A percentile compares a stretch with the other conserved stretches of the same genome.
phyloP scores from a whole-genome alignment of 176 grass and related monocot genomes.

The Calamus simplicifolius region DNA sequence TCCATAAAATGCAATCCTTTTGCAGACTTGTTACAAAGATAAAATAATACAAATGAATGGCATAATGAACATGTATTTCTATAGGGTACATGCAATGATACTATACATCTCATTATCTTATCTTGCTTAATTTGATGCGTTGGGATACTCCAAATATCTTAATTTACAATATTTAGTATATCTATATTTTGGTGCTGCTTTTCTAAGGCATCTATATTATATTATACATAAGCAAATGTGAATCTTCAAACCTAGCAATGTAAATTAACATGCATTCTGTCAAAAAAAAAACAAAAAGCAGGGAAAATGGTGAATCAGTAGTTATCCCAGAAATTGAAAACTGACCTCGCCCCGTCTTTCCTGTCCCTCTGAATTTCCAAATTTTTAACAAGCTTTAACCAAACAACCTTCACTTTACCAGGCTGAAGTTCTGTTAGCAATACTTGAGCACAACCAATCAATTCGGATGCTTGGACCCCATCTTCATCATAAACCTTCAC shows the following conservation, averaged over 20 bases:
- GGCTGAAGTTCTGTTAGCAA: conserved; percentile 54
- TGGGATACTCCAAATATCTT: no score
- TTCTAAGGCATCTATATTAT: no score
- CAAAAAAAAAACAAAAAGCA: not conserved
- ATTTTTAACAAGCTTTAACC: conserved; percentile 91
- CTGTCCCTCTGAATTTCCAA: conserved; percentile 75
- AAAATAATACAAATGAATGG: no score
- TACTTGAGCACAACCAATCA: conserved; percentile 80
- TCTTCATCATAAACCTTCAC: conserved; percentile 89
- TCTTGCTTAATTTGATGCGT: no score
- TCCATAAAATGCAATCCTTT: no score
- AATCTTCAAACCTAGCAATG: no score
- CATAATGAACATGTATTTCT: no score
- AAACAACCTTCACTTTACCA: conserved; percentile 87
- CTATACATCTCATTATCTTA: no score
- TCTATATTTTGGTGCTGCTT: not conserved
- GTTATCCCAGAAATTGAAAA: not conserved
- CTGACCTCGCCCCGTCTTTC: conserved; percentile 89
- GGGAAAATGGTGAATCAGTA: not conserved
- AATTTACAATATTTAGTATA: not conserved
- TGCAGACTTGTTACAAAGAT: no score
- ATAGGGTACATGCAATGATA: no score
- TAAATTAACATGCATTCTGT: no score
- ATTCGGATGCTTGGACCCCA: conserved; percentile 70
- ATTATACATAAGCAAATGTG: no score